A percentile compares a stretch with the other conserved stretches of the same genome.
Evolutionary conservation across 1,284 basidiomycete species (phyloP).

Genomic region (Mycena citricolor): DNA sequence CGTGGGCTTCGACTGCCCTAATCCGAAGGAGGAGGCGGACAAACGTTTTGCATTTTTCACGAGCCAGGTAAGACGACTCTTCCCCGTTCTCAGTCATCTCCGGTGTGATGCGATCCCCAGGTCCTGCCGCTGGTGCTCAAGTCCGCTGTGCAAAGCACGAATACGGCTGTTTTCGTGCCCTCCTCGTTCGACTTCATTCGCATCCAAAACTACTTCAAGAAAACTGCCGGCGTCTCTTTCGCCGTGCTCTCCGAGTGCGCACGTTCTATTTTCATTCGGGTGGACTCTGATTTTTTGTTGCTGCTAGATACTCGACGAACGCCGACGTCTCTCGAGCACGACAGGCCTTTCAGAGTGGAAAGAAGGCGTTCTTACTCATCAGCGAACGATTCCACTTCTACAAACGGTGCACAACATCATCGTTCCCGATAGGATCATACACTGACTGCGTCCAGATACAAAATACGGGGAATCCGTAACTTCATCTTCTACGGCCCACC

Average conservation of each 20-base stretch:
- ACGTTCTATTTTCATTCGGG: slow-evolving; percentile 1
- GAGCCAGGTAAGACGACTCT: slow-evolving; percentile 60
- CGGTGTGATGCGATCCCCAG: slow-evolving; percentile 36
- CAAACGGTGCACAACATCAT: slow-evolving; percentile 73
- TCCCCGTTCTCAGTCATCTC: not conserved
- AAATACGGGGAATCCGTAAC: slow-evolving; percentile 88
- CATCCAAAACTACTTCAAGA: slow-evolving; percentile 84
- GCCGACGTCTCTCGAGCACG: slow-evolving; percentile 92
- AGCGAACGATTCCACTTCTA: slow-evolving; percentile 99
- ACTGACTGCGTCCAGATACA: slow-evolving; percentile 59
- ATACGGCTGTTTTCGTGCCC: slow-evolving; percentile 88
- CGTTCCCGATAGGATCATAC: slow-evolving; percentile 1
- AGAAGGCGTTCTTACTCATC: slow-evolving; percentile 84
- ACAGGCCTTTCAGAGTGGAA: slow-evolving; percentile 89
- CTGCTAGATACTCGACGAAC: slow-evolving; percentile 83
- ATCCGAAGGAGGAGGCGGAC: slow-evolving; percentile 80
- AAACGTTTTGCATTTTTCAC: slow-evolving; percentile 86
- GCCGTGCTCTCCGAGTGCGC: slow-evolving; percentile 86
- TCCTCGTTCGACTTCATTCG: slow-evolving; percentile 97
- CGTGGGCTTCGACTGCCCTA: slow-evolving; percentile 71
- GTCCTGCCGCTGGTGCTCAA: slow-evolving; percentile 80
- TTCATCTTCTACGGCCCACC: slow-evolving; percentile 92
- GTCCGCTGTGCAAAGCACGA: slow-evolving; percentile 88
- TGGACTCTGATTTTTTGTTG: not conserved
- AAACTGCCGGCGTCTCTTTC: slow-evolving; percentile 68